Conservation (phyloP, 169 alveolate genomes). For the Plasmodium knowlesi region DNA sequence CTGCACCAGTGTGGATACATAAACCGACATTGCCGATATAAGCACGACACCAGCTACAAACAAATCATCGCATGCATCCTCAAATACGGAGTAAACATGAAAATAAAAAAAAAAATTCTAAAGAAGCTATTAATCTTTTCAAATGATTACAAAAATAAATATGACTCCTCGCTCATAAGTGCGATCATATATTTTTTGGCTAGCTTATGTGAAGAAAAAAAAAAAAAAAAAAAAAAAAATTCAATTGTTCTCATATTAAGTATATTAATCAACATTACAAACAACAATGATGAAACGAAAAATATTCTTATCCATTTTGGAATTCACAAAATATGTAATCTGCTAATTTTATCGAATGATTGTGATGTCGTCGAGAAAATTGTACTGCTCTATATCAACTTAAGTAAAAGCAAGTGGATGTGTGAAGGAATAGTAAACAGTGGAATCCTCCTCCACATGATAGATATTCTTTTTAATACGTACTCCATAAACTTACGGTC, state of each 20-base stretch:
- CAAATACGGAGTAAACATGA: constrained; percentile 28
- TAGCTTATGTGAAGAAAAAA: neutral
- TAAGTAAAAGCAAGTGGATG: constrained; percentile 44
- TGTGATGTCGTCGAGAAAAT: constrained; percentile 7
- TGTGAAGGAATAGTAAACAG: constrained; percentile 38
- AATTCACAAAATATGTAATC: constrained; percentile 6
- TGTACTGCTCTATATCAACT: constrained; percentile 26
- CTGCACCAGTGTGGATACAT: constrained; percentile 59
- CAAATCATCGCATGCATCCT: constrained; percentile 39
- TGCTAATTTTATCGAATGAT: constrained; percentile 42
- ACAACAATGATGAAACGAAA: constrained; percentile 28
- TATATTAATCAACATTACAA: constrained; percentile 51
- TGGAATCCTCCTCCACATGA: constrained; percentile 24
- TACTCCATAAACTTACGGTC: constrained; percentile 10
- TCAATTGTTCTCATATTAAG: neutral
- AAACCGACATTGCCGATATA: constrained; percentile 5
- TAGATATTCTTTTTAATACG: constrained; percentile 17
- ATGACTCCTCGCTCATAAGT: constrained; percentile 8
- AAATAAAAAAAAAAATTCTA: constrained; percentile 44
- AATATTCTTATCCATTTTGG: neutral
- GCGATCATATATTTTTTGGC: constrained; percentile 18
- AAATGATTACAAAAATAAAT: constrained; percentile 50
- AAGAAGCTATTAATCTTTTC: constrained; percentile 44
- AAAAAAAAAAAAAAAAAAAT: neutral
- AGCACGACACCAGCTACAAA: constrained; percentile 34